A percentile compares a stretch with the other conserved stretches of the same genome.
These are phyloP conservation scores for Aspergillus heteromorphus DNA, from an alignment of 495 filamentous ascomycete species.

Conservation along the genomic window DNA sequence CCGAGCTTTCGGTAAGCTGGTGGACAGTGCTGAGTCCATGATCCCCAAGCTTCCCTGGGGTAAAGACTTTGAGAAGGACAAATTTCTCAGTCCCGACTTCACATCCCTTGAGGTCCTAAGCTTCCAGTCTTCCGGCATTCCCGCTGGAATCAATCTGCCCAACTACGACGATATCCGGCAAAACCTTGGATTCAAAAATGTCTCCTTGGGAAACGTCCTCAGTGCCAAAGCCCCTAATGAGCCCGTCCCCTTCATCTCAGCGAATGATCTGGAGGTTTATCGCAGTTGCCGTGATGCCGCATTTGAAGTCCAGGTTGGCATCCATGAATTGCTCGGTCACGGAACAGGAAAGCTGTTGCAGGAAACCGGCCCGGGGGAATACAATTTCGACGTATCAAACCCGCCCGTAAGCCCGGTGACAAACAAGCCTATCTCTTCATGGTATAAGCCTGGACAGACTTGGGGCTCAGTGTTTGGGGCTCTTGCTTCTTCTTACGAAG, in stretches of 20 bases:
- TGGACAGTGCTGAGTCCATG: slow-evolving; percentile 70
- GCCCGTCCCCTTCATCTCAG: slow-evolving; percentile 78
- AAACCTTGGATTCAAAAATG: slow-evolving; percentile 96
- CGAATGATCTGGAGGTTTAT: slow-evolving; percentile 69
- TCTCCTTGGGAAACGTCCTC: slow-evolving; percentile 84
- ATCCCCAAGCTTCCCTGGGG: slow-evolving; percentile 88
- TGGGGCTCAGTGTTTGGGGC: slow-evolving; percentile 90
- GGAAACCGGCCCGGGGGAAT: slow-evolving; percentile 73
- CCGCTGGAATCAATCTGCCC: slow-evolving; percentile 73
- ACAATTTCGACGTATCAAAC: slow-evolving; percentile 77
- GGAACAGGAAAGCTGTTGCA: slow-evolving; percentile 94
- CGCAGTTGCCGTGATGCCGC: slow-evolving; percentile 73
- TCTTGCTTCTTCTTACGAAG: slow-evolving; percentile 81
- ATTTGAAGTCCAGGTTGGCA: slow-evolving; percentile 92
- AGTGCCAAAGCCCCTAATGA: slow-evolving; percentile 86
- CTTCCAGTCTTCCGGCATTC: slow-evolving; percentile 75
- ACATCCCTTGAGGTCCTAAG: slow-evolving; percentile 75
- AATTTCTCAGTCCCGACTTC: slow-evolving; percentile 90
- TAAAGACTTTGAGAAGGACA: slow-evolving; percentile 88
- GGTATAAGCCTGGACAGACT: slow-evolving; percentile 90
- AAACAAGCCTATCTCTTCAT: slow-evolving; percentile 69
- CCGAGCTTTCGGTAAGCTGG: slow-evolving; percentile 79
- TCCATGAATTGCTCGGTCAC: slow-evolving; percentile 94
- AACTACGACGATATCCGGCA: slow-evolving; percentile 96
- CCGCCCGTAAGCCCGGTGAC: slow-evolving; percentile 79